These are phyloP conservation scores for Naganishia cerealis DNA, from an alignment of 1,284 basidiomycete genomes.

Conservation along the genomic window DNA sequence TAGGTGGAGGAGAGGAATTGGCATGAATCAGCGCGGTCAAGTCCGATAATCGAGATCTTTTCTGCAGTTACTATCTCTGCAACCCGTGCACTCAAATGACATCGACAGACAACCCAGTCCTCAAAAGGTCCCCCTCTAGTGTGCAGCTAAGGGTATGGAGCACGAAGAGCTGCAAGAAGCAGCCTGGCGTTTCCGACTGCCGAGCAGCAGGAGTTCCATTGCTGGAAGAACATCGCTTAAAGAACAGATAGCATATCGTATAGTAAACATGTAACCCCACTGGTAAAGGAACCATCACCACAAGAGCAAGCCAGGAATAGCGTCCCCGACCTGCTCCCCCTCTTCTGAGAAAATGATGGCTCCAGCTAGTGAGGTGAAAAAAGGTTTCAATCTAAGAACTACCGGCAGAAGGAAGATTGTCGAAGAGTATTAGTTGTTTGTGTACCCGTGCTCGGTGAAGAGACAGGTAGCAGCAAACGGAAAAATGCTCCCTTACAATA, in stretches of 20 bases:
- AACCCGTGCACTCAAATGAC: background rate
- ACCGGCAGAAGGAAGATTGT: slow-evolving; percentile 32
- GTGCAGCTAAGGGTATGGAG: background rate
- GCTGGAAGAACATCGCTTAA: too few species aligned
- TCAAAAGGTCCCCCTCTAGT: too few species aligned
- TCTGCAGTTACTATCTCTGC: background rate
- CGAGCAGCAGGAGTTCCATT: too few species aligned
- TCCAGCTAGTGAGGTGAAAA: slow-evolving; percentile 24
- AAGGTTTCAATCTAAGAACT: slow-evolving; percentile 27
- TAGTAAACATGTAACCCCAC: slow-evolving; percentile 21
- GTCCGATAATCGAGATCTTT: slow-evolving; percentile 5
- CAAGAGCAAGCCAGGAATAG: slow-evolving; percentile 25
- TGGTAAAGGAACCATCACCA: slow-evolving; percentile 29
- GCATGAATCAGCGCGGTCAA: too few species aligned
- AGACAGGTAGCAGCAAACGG: background rate
- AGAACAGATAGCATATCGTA: background rate
- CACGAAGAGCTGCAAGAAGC: background rate
- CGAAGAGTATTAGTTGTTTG: slow-evolving; percentile 1
- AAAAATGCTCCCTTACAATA: slow-evolving; percentile 32
- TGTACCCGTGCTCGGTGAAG: background rate
- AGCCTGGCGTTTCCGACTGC: too few species aligned
- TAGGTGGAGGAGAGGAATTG: slow-evolving; percentile 7
- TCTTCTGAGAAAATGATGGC: slow-evolving; percentile 25
- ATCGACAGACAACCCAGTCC: background rate
- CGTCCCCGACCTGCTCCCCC: slow-evolving; percentile 18